Base-by-base conservation (phyloP, 805 yeast species). In the Pichia manshurica region DNA sequence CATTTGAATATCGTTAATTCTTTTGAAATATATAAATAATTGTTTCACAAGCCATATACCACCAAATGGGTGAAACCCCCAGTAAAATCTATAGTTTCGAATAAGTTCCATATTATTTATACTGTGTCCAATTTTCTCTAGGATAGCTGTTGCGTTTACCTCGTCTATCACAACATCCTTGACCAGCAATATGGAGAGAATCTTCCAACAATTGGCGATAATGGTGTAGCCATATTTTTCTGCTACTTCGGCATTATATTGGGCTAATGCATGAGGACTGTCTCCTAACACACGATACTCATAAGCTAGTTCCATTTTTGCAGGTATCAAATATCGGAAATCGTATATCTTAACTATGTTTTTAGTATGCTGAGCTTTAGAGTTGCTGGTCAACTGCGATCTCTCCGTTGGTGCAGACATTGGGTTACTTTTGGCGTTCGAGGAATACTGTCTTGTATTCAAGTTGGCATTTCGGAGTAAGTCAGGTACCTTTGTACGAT, bases 11-110 rank as follows among this genome's bases (percentile, higher is more conserved):
- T 91, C 84, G 1, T 82, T 79, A 37, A 71, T 59, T 31, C 57
- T 65, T 56, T 83, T 93, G 59, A 82, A 88, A 56, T 82, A 82
- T 1, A 62, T 59, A 58, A 90, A 70, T 35, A 88, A 68, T 50
- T 79, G 77, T 22, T 72, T 72, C 0, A 87, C 71, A 20, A 87
- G 67, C 85, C 87, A 78, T 12, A 72, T 55, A 35, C 80, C 73
- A 1, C 95, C 96, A 61, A 83, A 77, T 0, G 89, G 90, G 61
- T 87, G 95, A 4, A 75, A 66, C 0, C 91, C 91, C 96, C 96
- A 90, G 48, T 74, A 77, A 51, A 78, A 77, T 20, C 64, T 49
- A 43, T 53, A 57, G 47, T 55, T 55, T 6, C 49, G 51, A 8
- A 52, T 43, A 2, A 53, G 3, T 10, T 53, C 56, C 2, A 47